phyloP scores from a whole-genome alignment of 78 protist species.

The Diacronema lutheri region DNA sequence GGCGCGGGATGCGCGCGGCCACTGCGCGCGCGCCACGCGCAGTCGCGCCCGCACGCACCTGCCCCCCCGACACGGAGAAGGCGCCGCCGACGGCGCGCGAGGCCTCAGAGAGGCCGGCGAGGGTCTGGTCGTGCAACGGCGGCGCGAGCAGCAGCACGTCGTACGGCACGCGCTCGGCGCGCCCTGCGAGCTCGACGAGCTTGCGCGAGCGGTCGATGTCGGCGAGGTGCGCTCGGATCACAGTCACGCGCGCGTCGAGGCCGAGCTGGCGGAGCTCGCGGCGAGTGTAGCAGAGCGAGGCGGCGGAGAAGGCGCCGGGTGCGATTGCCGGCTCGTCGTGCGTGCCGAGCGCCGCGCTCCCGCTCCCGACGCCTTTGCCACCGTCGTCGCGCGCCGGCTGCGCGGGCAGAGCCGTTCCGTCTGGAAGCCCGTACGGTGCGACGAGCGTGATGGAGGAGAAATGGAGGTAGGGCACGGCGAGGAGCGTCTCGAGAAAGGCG shows the following conservation, averaged over 20 bases:
- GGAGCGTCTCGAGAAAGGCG: not conserved
- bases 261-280: not conserved
- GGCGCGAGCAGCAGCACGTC: conserved; percentile 42
- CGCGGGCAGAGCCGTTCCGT: not conserved
- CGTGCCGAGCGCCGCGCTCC: no score
- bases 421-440: conserved; percentile 13
- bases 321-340: not conserved
- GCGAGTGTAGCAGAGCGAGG: not conserved
- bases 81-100: not conserved
- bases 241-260: conserved; percentile 9
- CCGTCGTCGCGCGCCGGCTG: not conserved
- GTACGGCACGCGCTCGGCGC: conserved; percentile 11
- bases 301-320: not conserved
- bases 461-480: not conserved
- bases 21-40: no score
- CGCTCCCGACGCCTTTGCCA: not conserved
- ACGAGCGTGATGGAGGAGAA: conserved; percentile 22
- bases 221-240: not conserved
- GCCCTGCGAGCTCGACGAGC: not conserved
- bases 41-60: not conserved
- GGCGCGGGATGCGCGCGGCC: not conserved
- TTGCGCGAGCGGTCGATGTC: conserved; percentile 24
- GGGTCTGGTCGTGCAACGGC: conserved; percentile 44
- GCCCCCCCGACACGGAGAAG: conserved; percentile 1
- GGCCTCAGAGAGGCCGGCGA: not conserved